A percentile compares a stretch with the other conserved stretches of the same genome.
Conservation (phyloP, 257 asterid species). For the Rehmannia glutinosa region DNA sequence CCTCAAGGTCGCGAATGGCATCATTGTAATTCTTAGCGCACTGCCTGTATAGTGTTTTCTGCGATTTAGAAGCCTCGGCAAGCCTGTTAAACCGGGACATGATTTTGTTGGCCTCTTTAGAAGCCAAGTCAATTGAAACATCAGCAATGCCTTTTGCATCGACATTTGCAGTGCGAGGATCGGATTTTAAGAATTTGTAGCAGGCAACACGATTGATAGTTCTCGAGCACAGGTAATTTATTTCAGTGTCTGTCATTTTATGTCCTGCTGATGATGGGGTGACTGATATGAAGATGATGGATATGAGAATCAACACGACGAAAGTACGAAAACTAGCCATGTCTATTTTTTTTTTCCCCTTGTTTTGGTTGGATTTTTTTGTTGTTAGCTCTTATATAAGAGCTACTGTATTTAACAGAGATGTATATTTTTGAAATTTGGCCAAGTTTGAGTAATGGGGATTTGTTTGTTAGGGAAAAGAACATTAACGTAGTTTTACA, state of each 20-base stretch:
- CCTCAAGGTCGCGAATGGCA: background rate
- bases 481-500: no score
- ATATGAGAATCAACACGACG: background rate
- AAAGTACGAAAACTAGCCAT: background rate
- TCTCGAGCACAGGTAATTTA: background rate
- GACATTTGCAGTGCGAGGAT: background rate
- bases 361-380: background rate
- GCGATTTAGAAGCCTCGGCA: background rate
- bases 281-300: background rate
- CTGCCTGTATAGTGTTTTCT: background rate
- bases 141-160: constrained; percentile 4
- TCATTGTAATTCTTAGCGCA: background rate
- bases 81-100: background rate
- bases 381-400: no score
- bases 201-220: background rate
- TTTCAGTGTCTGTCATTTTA: background rate
- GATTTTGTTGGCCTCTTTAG: background rate
- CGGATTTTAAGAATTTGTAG: background rate
- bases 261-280: background rate
- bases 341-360: background rate
- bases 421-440: no score
- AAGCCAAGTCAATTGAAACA: constrained; percentile 1
- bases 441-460: no score
- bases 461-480: no score
- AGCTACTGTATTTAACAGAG: no score